Conservation (phyloP, 129 eudicot species). For the Erigeron canadensis region DNA sequence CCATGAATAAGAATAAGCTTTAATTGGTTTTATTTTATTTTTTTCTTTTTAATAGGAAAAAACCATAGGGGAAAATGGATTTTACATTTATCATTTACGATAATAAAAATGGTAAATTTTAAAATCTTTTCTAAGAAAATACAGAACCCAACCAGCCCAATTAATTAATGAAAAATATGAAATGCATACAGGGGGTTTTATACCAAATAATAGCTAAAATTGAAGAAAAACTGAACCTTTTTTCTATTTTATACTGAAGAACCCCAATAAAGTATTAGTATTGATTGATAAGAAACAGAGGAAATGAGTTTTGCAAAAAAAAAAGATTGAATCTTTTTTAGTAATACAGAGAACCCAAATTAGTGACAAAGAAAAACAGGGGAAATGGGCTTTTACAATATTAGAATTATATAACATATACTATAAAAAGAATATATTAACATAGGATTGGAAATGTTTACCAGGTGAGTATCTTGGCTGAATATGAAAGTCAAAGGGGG, state of each 20-base stretch:
- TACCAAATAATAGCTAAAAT: too few species aligned
- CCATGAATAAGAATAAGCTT: background rate
- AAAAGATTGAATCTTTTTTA: too few species aligned
- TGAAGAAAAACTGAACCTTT: background rate
- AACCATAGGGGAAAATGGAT: background rate
- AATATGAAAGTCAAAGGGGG: conserved; percentile 12
- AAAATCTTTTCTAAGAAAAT: background rate
- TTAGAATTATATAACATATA: background rate
- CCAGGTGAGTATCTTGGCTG: conserved; percentile 29
- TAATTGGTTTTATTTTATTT: too few species aligned
- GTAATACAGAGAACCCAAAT: too few species aligned
- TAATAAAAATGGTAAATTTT: background rate
- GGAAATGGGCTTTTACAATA: background rate
- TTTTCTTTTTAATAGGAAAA: too few species aligned
- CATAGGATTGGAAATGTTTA: conserved; percentile 20
- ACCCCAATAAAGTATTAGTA: too few species aligned
- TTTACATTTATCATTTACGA: background rate
- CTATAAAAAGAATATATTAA: too few species aligned
- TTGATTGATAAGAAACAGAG: too few species aligned
- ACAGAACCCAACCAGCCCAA: background rate
- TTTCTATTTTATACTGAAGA: background rate
- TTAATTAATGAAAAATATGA: background rate
- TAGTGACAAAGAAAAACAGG: background rate
- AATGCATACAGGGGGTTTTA: background rate
- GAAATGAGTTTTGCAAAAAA: too few species aligned